These are phyloP conservation scores for Dalbergia oliveri DNA, from an alignment of 306 rosid genomes.

Conservation along the genomic window DNA sequence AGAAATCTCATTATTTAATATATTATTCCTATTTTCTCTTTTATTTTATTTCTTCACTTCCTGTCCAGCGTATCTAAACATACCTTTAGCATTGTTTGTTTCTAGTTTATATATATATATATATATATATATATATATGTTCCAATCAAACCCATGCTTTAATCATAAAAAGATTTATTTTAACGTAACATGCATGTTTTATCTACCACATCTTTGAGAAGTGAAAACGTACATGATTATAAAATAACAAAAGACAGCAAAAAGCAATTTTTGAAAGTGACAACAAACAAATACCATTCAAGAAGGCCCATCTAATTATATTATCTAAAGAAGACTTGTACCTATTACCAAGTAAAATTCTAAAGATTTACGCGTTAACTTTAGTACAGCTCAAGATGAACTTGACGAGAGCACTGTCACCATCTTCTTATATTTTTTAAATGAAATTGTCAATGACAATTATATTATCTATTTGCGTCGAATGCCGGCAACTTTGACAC, in stretches of 20 bases:
- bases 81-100: neutral
- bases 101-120: neutral
- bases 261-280: neutral
- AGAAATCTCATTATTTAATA: neutral
- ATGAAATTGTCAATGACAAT: conserved; percentile 34
- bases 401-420: neutral
- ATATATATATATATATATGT: neutral
- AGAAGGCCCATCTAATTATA: neutral
- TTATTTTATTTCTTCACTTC: neutral
- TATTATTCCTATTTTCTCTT: neutral
- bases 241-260: neutral
- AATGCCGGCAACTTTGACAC: conserved; percentile 47
- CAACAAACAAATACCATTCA: neutral
- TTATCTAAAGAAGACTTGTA: neutral
- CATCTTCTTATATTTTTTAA: neutral
- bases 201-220: neutral
- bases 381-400: conserved; percentile 28
- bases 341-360: neutral
- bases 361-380: neutral
- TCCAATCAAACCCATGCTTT: neutral
- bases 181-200: neutral
- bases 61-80: neutral
- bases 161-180: neutral
- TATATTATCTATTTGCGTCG: neutral
- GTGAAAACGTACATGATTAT: neutral